A percentile compares a stretch with the other conserved stretches of the same genome.
Evolutionary conservation across 768 basidiomycete species (phyloP).

Genomic region (Favolaschia claudopus): DNA sequence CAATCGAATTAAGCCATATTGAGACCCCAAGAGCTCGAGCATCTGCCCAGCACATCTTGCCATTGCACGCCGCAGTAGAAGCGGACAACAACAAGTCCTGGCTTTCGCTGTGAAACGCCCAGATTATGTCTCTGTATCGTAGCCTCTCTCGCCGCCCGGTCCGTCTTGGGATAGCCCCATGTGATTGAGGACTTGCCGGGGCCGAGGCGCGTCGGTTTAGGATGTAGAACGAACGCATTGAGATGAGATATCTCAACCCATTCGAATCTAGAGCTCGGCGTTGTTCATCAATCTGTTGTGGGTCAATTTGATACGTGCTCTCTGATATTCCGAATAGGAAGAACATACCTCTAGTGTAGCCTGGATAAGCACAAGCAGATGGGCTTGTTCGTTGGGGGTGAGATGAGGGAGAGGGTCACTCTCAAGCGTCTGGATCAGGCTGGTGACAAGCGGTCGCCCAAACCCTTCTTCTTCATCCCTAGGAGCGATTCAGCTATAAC

Average conservation of each 20-base stretch:
- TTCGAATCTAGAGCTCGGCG: conserved; percentile 90
- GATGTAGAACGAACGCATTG: conserved; percentile 92
- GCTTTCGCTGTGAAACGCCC: conserved; percentile 96
- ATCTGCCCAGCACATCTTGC: conserved; percentile 91
- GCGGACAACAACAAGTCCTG: conserved; percentile 83
- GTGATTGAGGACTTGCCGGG: conserved; percentile 55
- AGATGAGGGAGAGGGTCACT: conserved; percentile 71
- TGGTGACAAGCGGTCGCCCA: conserved; percentile 63
- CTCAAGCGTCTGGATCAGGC: conserved; percentile 72
- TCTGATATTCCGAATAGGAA: neutral
- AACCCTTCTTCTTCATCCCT: conserved; percentile 60
- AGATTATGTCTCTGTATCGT: conserved; percentile 92
- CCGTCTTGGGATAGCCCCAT: conserved; percentile 47
- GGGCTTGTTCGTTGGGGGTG: conserved; percentile 81
- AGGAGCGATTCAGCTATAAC: neutral
- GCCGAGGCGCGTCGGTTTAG: conserved; percentile 70
- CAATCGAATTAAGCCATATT: conserved; percentile 84
- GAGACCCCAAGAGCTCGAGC: conserved; percentile 87
- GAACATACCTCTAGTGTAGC: conserved; percentile 83
- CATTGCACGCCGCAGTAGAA: conserved; percentile 74
- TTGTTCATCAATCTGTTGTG: conserved; percentile 82
- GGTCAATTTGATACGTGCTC: neutral
- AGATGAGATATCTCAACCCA: conserved; percentile 91
- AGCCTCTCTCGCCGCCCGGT: conserved; percentile 77
- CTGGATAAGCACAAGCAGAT: conserved; percentile 85